Percentiles rank a stretch among this genome's conserved stretches.
These are phyloP conservation scores for Pestalotiopsis sp. DNA, from an alignment of 2,329 filamentous ascomycete genomes.

Conservation along the genomic window DNA sequence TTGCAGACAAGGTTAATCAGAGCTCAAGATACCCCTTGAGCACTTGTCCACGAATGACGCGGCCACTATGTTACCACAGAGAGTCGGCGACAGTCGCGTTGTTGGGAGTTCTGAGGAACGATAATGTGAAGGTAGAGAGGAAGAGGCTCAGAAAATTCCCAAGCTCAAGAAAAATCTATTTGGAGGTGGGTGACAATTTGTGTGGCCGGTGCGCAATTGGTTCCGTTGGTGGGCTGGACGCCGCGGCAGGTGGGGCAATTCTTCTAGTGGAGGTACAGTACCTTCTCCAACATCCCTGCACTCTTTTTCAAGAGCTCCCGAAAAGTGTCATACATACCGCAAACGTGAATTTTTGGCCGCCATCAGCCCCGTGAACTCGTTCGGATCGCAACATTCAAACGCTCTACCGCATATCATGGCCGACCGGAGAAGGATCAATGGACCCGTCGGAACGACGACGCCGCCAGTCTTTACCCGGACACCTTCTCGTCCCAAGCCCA, in stretches of 20 bases:
- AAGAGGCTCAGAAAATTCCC: conserved; percentile 2
- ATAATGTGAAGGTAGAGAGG: background rate
- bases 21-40: background rate
- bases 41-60: background rate
- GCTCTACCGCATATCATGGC: conserved; percentile 51
- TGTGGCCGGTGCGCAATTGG: conserved; percentile 14
- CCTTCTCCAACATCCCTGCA: background rate
- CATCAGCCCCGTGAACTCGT: background rate
- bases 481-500: conserved; percentile 45
- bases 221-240: background rate
- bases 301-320: background rate
- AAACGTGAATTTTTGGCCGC: background rate
- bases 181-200: background rate
- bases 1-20: background rate
- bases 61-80: background rate
- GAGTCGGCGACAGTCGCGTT: background rate
- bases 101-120: background rate
- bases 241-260: conserved; percentile 1
- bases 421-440: conserved; percentile 88
- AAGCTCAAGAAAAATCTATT: conserved; percentile 11
- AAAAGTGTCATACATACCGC: background rate
- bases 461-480: conserved; percentile 67
- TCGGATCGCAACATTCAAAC: background rate
- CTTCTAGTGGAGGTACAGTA: background rate
- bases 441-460: conserved; percentile 74